Base-by-base conservation (phyloP, 176 grass and related monocot genomes). In the Oryza rufipogon region DNA sequence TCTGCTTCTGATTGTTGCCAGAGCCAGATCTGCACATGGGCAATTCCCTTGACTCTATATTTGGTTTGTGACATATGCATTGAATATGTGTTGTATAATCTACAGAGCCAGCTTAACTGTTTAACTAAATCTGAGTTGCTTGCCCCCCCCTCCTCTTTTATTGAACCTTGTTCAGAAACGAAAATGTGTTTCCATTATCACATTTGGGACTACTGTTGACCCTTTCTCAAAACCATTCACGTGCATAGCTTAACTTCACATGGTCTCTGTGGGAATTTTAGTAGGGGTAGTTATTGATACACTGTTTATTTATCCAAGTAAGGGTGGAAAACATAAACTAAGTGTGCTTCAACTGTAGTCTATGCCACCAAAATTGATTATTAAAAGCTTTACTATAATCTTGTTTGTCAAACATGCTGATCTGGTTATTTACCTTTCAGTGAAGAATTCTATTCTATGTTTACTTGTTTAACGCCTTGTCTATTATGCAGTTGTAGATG, bases 401-500 rank as follows among this genome's bases (percentile, higher is more conserved):
- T 38, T 65, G 20, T 61, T 13, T 72, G 4, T 72, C 66, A 34
- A 71, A 25, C 39, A 22, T 49, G 17, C 22, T 73, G 20, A 72
- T 52, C 15, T 25, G 3, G 4, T 66, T 33, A 80, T 80, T 74
- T 54, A 11, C 44, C 17, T 80, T 33, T 22, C 9, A 3, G 0
- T 66, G 46, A 81, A 44, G 11, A 56, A 46, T 68, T 3, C 4
- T 11, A 73, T 60, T 3, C 4, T 15, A 73, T 60, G 17, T 86
- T 25, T 41, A 68, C 8, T 86, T 82, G 11, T n/a, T 76, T 79
- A 79, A 67, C 73, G 28, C 25, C 54, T 52, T 60, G 12, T 83
- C 39, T 44, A 74, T 63, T 63, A 28, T 76, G 86, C 93, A 98
- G 96, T 90, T 87, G 88, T 90, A 51, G 60, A 95, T 65, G 93